These are phyloP conservation scores for Suhomyces vadensis DNA, from an alignment of 805 yeast genomes.

Conservation along the genomic window DNA sequence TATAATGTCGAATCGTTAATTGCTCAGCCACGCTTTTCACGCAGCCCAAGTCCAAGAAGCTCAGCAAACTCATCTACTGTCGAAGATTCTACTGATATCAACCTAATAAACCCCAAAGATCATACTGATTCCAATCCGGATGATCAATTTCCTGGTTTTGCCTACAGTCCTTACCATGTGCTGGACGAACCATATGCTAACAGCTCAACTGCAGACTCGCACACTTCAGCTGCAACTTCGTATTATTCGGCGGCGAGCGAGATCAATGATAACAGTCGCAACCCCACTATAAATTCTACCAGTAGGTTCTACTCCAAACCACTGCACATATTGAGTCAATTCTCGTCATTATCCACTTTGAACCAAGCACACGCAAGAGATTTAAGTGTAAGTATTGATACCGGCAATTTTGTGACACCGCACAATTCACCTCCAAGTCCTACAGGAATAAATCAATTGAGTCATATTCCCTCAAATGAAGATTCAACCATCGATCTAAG, in stretches of 20 bases:
- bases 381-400: conserved; percentile 22
- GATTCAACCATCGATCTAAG: conserved; percentile 8
- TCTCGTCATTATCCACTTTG: conserved; percentile 10
- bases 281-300: conserved; percentile 7
- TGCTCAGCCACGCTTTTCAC: neutral
- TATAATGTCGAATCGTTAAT: neutral
- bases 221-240: conserved; percentile 10
- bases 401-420: conserved; percentile 2
- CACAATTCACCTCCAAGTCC: neutral
- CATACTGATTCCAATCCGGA: too few species aligned
- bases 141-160: neutral
- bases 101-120: too few species aligned
- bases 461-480: conserved; percentile 1
- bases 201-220: conserved; percentile 4
- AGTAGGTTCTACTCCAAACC: conserved; percentile 20
- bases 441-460: neutral
- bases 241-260: conserved; percentile 17
- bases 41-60: neutral
- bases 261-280: neutral
- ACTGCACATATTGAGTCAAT: conserved; percentile 27
- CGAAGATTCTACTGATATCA: too few species aligned
- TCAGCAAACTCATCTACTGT: too few species aligned
- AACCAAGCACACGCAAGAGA: conserved; percentile 8
- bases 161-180: neutral
- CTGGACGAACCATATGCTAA: neutral